phyloP scores from a whole-genome alignment of 257 asterid species.

The Echites panduratus region DNA sequence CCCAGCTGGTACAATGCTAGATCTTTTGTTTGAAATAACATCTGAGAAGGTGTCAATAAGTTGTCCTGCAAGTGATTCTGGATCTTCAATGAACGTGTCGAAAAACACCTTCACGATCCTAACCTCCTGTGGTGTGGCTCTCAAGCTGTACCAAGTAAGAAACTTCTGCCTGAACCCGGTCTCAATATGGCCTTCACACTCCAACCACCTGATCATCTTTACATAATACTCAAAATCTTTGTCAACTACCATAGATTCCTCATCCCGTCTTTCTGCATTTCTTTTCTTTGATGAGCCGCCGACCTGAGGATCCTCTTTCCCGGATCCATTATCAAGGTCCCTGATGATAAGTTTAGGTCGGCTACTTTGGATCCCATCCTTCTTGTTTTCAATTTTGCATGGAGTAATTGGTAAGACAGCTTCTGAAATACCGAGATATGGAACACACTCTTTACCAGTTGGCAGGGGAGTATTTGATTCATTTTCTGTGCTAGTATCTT shows the following conservation, averaged over 20 bases:
- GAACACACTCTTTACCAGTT: constrained; percentile 44
- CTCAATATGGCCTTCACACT: constrained; percentile 73
- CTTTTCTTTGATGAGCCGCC: constrained; percentile 78
- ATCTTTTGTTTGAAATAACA: constrained; percentile 49
- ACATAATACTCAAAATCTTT: constrained; percentile 74
- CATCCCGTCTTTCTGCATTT: constrained; percentile 39
- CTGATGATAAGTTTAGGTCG: constrained; percentile 28
- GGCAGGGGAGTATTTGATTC: constrained; percentile 35
- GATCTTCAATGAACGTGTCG: constrained; percentile 69
- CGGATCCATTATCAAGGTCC: constrained; percentile 31
- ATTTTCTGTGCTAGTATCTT: constrained; percentile 42
- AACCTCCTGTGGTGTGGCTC: constrained; percentile 65
- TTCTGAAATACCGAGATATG: constrained; percentile 27
- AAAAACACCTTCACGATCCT: constrained; percentile 67
- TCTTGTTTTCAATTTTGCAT: constrained; percentile 43
- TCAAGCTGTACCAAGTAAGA: constrained; percentile 91
- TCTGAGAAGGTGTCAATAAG: constrained; percentile 66
- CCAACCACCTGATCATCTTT: constrained; percentile 80
- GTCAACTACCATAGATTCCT: constrained; percentile 43
- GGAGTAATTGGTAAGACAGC: constrained; percentile 57
- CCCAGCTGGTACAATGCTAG: constrained; percentile 51
- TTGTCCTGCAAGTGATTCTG: constrained; percentile 79
- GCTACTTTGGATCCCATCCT: constrained; percentile 37
- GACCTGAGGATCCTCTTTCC: constrained; percentile 56
- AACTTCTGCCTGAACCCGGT: constrained; percentile 65